phyloP scores from a whole-genome alignment of 2,329 filamentous ascomycete species.

The Alternaria ventricosa region DNA sequence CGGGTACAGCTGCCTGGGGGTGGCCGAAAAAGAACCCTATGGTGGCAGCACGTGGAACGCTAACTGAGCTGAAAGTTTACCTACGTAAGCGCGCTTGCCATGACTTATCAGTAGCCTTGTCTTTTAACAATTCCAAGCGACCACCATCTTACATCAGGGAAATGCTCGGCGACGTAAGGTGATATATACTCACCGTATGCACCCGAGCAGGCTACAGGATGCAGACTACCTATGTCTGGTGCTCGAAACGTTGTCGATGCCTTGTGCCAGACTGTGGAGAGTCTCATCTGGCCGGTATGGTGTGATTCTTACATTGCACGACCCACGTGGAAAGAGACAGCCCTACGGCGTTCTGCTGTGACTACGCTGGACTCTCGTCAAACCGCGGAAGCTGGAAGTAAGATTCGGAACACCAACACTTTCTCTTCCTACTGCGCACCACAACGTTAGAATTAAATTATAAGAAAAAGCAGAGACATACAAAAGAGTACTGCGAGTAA shows the following conservation, averaged over 20 bases:
- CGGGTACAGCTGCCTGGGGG: not conserved
- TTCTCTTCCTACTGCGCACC: too few relatives aligned
- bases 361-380: slow-evolving; percentile 8
- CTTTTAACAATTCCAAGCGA: slow-evolving; percentile 3
- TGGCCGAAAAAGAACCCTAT: not conserved
- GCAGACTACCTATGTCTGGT: not conserved
- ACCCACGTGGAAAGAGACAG: not conserved
- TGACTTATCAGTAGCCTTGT: slow-evolving; percentile 17
- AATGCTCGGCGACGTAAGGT: not conserved
- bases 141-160: not conserved
- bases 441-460: too few relatives aligned
- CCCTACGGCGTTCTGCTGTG: not conserved
- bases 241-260: not conserved
- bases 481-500: too few relatives aligned
- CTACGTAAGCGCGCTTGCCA: slow-evolving; percentile 16
- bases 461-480: too few relatives aligned
- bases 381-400: too few relatives aligned
- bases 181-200: not conserved
- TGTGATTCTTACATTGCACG: not conserved
- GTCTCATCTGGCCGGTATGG: not conserved
- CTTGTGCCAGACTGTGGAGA: not conserved
- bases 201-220: not conserved
- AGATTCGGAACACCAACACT: too few relatives aligned
- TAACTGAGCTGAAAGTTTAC: not conserved
- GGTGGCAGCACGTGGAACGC: slow-evolving; percentile 6